Base-by-base conservation (phyloP, 1,284 basidiomycete species). In the Erythrobasidium hasegawianum region DNA sequence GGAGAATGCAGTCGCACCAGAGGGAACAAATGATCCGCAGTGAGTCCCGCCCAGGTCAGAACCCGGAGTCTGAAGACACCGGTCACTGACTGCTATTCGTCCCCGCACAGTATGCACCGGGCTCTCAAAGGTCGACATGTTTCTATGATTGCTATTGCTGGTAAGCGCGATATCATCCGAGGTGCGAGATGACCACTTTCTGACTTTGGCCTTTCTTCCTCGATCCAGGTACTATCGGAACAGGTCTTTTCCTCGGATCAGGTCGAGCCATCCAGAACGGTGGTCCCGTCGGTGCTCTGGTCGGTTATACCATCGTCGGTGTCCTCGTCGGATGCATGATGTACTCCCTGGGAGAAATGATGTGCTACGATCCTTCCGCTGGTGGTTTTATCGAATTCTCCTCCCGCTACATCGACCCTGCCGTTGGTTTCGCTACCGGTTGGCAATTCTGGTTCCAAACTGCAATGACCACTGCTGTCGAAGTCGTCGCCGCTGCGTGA, bases 351-450 rank as follows among this genome's bases (percentile, higher is more conserved):
- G 80, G 79, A n/a, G 78, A 80, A 69, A 80, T 81, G 79, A 70
- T 69, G 68, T 60, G 18, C 67, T 71, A 8, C 58, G 68, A 47
- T 68, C 57, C 67, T 67, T 68, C 3, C 56, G 70, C 81, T 55
- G 87, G 85, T 68, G 85, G 89, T 4, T 89, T 90, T 76, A 87
- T 92, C 76, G 86, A 83, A 57, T 80, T 91, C 43, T 87, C 89
- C 2, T 84, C 84, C 70, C 85, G 87, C 47, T 90, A 90, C 75
- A 86, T 90, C 27, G 85, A 90, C 74, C 86, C 87, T 5, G 86
- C 89, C 2, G 81, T 91, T 68, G 86, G 86, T 0, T 90, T 90
- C 73, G 83, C 88, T 60, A 88, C 84, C 88, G 88, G 66, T 11
- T 90, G 87, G 86, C 86, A 88, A 73, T 89, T 88, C 75, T 76